Percentiles rank a stretch among this genome's conserved stretches.
These are phyloP conservation scores for Osmanthus fragrans DNA, from an alignment of 257 asterid genomes.

Conservation along the genomic window DNA sequence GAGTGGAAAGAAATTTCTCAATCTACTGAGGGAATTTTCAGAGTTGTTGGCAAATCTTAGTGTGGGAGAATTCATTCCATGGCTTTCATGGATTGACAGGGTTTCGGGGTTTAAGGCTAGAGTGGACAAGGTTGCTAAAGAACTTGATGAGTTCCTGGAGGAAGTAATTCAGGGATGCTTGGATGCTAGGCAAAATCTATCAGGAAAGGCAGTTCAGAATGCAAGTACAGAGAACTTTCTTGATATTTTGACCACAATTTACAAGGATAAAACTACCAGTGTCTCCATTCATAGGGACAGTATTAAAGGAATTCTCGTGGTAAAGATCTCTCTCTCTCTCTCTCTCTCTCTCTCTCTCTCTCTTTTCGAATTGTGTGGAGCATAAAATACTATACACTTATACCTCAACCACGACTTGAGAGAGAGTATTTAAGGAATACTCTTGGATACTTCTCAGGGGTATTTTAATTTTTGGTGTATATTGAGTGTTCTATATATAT, in stretches of 20 bases:
- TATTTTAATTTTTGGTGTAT: neutral
- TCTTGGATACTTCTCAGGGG: no score
- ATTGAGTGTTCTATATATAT: neutral
- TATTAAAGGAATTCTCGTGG: conserved; percentile 2
- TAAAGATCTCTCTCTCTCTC: neutral
- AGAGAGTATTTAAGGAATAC: no score
- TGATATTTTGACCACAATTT: neutral
- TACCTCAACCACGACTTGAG: no score
- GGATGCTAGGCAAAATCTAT: neutral
- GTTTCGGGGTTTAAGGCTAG: conserved; percentile 16
- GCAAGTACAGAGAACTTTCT: neutral
- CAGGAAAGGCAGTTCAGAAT: neutral
- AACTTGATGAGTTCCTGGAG: conserved; percentile 23
- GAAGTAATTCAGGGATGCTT: conserved; percentile 14
- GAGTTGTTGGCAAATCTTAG: conserved; percentile 13
- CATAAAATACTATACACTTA: no score
- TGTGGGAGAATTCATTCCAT: conserved; percentile 28
- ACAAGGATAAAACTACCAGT: neutral
- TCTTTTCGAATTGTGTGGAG: neutral
- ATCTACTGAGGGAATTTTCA: neutral
- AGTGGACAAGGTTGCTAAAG: neutral
- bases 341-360: neutral
- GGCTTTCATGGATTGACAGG: conserved; percentile 35
- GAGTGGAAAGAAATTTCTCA: conserved; percentile 10
- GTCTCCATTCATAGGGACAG: neutral